A percentile compares a stretch with the other conserved stretches of the same genome.
Conservation (phyloP, 2,329 filamentous ascomycete genomes). For the Pseudogymnoascus sp. region DNA sequence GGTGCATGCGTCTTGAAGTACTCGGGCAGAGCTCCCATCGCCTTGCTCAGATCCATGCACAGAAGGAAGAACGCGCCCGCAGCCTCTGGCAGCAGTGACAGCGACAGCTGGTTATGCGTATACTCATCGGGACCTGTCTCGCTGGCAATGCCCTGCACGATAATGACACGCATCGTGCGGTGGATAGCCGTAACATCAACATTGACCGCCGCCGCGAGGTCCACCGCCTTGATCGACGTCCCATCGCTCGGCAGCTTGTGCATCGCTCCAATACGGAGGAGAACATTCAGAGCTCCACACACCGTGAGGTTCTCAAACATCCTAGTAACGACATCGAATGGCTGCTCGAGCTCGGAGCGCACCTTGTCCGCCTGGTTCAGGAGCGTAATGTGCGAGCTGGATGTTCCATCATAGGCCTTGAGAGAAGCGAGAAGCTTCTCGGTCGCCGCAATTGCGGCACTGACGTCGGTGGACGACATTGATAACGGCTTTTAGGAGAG, state of each 20-base stretch:
- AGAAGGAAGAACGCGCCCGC: constrained; percentile 28
- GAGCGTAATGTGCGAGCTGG: constrained; percentile 12
- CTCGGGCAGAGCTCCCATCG: constrained; percentile 15
- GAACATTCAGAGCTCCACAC: constrained; percentile 18
- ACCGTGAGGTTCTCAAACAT: constrained; percentile 19
- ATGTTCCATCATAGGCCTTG: constrained; percentile 16
- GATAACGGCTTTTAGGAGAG: not conserved
- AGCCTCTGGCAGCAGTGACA: constrained; percentile 22
- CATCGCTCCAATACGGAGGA: constrained; percentile 17
- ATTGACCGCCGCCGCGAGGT: constrained; percentile 22
- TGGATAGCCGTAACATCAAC: constrained; percentile 27
- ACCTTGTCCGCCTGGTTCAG: constrained; percentile 15
- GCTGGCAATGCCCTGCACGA: constrained; percentile 26
- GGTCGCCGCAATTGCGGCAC: constrained; percentile 13
- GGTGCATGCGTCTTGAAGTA: constrained; percentile 17
- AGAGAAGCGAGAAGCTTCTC: constrained; percentile 14
- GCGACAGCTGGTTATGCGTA: constrained; percentile 28
- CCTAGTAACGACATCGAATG: constrained; percentile 16
- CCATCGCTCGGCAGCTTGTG: constrained; percentile 15
- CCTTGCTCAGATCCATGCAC: constrained; percentile 12
- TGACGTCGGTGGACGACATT: not conserved
- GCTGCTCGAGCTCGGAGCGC: constrained; percentile 15
- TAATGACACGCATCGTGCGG: constrained; percentile 26
- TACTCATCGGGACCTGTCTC: constrained; percentile 27
- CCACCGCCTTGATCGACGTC: constrained; percentile 14